Evolutionary conservation across 78 protist species (phyloP).

Genomic region (Dictyostelium purpureum): DNA sequence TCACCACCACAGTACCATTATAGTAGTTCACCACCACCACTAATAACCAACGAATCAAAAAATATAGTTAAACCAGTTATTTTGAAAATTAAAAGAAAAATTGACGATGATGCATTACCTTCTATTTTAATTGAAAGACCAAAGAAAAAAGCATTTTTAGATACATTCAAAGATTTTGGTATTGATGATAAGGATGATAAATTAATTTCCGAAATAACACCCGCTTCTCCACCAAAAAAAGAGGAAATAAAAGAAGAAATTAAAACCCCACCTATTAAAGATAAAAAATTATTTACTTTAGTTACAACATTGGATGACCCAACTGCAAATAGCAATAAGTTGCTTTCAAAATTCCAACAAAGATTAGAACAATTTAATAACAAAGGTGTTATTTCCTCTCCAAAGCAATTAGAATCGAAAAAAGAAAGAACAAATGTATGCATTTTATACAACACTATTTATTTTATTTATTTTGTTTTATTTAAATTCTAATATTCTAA

Average conservation of each 20-base stretch:
- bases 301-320: conserved; percentile 54
- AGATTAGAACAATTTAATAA: conserved; percentile 42
- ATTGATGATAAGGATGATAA: background rate
- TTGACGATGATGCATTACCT: conserved; percentile 61
- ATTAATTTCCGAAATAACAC: background rate
- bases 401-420: conserved; percentile 40
- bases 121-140: conserved; percentile 68
- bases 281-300: conserved; percentile 35
- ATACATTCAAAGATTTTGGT: conserved; percentile 47
- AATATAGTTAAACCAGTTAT: background rate
- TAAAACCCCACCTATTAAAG: background rate
- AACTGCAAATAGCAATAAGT: background rate
- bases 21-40: too few relatives aligned
- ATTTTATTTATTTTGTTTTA: background rate
- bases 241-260: background rate
- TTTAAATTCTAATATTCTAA: background rate
- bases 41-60: conserved; percentile 2
- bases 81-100: conserved; percentile 68
- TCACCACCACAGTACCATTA: conserved; percentile 1
- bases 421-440: conserved; percentile 40
- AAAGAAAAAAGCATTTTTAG: conserved; percentile 52
- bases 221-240: background rate
- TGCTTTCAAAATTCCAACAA: conserved; percentile 40
- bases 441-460: background rate
- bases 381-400: conserved; percentile 34